phyloP scores from a whole-genome alignment of 108 stramenopile species.

The Cylindrotheca closterium region DNA sequence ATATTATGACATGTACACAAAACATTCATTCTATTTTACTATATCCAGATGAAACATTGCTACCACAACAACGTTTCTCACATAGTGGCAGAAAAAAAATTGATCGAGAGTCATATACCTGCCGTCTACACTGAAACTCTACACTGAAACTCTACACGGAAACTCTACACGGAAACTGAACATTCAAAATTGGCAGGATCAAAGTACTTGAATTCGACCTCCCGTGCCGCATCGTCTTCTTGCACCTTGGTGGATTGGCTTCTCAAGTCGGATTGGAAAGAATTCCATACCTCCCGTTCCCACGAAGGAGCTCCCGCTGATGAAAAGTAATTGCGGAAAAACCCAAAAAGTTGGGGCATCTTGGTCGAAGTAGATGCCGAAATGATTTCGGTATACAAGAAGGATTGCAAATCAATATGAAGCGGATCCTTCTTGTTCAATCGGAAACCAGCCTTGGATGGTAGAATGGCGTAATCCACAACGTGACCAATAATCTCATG shows the following conservation, averaged over 20 bases:
- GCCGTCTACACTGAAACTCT: no score
- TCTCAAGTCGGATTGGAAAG: not conserved
- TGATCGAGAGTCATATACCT: no score
- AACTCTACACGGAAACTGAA: slow-evolving; percentile 14
- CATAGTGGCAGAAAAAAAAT: no score
- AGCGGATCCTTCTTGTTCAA: not conserved
- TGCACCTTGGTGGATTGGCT: slow-evolving; percentile 3
- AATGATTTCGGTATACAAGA: slow-evolving; percentile 1
- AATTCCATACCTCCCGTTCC: slow-evolving; percentile 11
- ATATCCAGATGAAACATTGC: no score
- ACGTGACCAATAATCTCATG: slow-evolving; percentile 12
- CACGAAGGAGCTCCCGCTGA: slow-evolving; percentile 2
- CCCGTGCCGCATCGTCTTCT: slow-evolving; percentile 1
- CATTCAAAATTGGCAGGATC: slow-evolving; percentile 13
- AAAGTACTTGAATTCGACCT: slow-evolving; percentile 14
- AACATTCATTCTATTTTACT: no score
- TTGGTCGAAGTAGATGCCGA: not conserved
- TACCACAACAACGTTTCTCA: no score
- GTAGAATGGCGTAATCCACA: not conserved
- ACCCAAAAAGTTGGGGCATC: not conserved
- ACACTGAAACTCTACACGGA: no score
- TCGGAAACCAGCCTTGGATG: not conserved
- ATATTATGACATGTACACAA: no score
- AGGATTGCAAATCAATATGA: slow-evolving; percentile 7
- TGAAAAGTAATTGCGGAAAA: not conserved